A percentile compares a stretch with the other conserved stretches of the same genome.
These are phyloP conservation scores for Cladosporium velox DNA, from an alignment of 2,329 filamentous ascomycete species.

Conservation along the genomic window DNA sequence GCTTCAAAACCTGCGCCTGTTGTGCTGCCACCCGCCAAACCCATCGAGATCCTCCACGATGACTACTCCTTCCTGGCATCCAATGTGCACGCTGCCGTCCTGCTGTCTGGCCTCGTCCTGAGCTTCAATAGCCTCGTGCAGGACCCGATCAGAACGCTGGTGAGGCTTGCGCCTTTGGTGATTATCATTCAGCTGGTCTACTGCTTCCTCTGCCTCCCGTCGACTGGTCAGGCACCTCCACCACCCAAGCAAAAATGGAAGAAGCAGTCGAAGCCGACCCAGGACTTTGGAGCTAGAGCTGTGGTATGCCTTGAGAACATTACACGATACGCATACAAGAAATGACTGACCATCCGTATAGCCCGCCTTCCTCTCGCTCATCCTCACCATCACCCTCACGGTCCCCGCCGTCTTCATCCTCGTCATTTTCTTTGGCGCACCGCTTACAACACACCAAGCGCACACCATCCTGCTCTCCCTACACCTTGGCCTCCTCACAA, in stretches of 20 bases:
- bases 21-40: constrained; percentile 25
- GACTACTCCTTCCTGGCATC: constrained; percentile 50
- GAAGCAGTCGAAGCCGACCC: constrained; percentile 55
- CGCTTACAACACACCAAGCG: constrained; percentile 74
- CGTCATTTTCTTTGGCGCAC: constrained; percentile 88
- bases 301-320: constrained; percentile 41
- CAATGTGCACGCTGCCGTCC: constrained; percentile 66
- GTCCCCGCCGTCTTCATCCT: constrained; percentile 60
- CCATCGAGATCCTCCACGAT: constrained; percentile 35
- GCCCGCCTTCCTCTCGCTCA: constrained; percentile 70
- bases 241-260: constrained; percentile 52
- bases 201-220: constrained; percentile 60
- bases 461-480: constrained; percentile 80
- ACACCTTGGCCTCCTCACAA: constrained; percentile 76
- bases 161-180: constrained; percentile 62
- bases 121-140: constrained; percentile 68
- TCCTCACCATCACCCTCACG: constrained; percentile 57
- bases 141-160: constrained; percentile 67
- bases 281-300: constrained; percentile 44
- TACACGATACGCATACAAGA: neutral
- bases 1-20: constrained; percentile 24
- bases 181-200: constrained; percentile 64
- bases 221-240: constrained; percentile 44
- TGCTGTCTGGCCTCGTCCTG: constrained; percentile 64
- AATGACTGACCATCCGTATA: constrained; percentile 41